A percentile compares a stretch with the other conserved stretches of the same genome.
phyloP scores from a whole-genome alignment of 306 rosid species.

The Aeschynomene evenia region DNA sequence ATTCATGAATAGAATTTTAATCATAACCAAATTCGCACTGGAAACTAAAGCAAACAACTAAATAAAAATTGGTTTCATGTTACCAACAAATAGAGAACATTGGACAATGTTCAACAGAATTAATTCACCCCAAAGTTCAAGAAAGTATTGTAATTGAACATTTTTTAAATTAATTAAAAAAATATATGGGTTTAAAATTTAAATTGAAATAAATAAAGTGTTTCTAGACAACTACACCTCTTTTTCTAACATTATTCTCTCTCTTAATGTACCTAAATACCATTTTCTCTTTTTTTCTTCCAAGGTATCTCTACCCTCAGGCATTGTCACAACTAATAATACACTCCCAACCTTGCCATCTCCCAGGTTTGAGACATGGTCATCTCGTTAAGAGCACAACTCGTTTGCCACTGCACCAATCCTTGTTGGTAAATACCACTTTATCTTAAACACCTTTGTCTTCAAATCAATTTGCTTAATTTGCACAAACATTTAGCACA shows the following conservation, averaged over 20 bases:
- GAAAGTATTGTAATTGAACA: not conserved
- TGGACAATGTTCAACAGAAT: not conserved
- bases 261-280: not conserved
- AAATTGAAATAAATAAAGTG: not conserved
- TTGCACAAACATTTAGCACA: not conserved
- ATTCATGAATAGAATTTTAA: not conserved
- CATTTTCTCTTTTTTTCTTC: not conserved
- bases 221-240: constrained; percentile 9
- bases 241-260: not conserved
- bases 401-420: no score
- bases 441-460: not conserved
- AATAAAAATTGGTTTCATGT: not conserved
- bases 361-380: no score
- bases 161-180: not conserved
- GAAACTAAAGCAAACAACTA: constrained; percentile 1
- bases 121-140: constrained; percentile 5
- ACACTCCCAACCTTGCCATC: no score
- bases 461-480: not conserved
- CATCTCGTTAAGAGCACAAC: no score
- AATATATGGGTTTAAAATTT: not conserved
- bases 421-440: no score
- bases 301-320: no score
- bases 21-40: not conserved
- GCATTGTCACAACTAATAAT: no score
- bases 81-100: not conserved